Conservation (phyloP, 768 basidiomycete genomes). For the Mycena indigotica region DNA sequence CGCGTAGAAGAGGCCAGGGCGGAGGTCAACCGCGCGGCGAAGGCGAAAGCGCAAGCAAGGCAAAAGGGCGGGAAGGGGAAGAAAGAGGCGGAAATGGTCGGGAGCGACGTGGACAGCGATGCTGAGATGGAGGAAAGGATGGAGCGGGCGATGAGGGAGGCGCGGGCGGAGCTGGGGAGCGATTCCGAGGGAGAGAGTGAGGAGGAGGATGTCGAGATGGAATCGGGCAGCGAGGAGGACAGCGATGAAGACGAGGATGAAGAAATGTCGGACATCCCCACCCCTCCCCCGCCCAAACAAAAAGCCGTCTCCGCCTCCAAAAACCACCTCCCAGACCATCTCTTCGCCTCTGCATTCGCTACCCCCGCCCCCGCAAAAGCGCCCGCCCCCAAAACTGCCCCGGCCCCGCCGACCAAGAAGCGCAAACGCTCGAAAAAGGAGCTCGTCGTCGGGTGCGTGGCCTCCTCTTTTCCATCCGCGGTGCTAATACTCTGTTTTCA, state of each 20-base stretch:
- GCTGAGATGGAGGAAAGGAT: constrained; percentile 34
- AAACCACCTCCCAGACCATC: constrained; percentile 65
- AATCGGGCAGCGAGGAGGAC: constrained; percentile 29
- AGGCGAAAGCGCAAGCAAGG: not conserved
- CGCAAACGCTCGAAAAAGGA: constrained; percentile 49
- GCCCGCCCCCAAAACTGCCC: constrained; percentile 22
- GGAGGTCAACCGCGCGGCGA: constrained; percentile 46
- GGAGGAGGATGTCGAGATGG: constrained; percentile 29
- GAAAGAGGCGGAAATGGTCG: not conserved
- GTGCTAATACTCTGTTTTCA: constrained; percentile 26
- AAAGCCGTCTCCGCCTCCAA: constrained; percentile 28
- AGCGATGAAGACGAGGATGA: constrained; percentile 27
- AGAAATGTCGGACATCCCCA: constrained; percentile 17
- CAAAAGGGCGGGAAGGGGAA: constrained; percentile 8
- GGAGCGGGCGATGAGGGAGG: constrained; percentile 46
- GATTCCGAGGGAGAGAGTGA: constrained; percentile 29
- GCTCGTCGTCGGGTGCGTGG: constrained; percentile 54
- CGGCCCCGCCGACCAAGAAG: constrained; percentile 25
- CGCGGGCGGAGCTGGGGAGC: constrained; percentile 30
- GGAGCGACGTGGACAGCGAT: constrained; percentile 22
- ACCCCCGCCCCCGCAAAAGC: constrained; percentile 25
- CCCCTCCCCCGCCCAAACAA: constrained; percentile 1
- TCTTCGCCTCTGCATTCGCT: constrained; percentile 60
- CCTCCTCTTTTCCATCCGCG: not conserved
- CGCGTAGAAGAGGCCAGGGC: constrained; percentile 49